Percentiles rank a stretch among this genome's conserved stretches.
Evolutionary conservation across 1,284 basidiomycete species (phyloP).

Genomic region (Erythrobasidium hasegawianum): DNA sequence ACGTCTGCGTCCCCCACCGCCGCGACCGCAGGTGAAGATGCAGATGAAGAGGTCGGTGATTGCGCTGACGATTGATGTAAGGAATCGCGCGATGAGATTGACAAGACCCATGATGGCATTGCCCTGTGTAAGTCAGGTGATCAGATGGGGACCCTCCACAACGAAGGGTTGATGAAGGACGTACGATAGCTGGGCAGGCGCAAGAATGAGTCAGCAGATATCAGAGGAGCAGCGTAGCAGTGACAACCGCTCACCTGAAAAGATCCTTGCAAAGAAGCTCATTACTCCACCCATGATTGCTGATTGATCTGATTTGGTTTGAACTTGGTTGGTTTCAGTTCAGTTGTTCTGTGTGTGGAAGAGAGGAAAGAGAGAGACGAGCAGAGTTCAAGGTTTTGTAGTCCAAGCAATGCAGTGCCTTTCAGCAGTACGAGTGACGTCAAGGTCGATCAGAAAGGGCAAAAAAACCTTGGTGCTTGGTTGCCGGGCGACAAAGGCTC

Average conservation of each 20-base stretch:
- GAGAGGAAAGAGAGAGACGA: background rate
- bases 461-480: too few relatives aligned
- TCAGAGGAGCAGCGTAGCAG: too few relatives aligned
- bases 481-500: too few relatives aligned
- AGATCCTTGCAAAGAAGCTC: background rate
- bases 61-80: slow-evolving; percentile 30
- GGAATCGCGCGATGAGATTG: slow-evolving; percentile 26
- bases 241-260: too few relatives aligned
- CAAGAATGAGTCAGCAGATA: too few relatives aligned
- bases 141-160: too few relatives aligned
- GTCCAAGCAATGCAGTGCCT: too few relatives aligned
- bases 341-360: background rate
- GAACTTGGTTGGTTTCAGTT: background rate
- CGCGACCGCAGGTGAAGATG: slow-evolving; percentile 25
- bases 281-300: background rate
- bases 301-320: background rate
- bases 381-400: too few relatives aligned
- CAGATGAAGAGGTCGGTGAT: slow-evolving; percentile 26
- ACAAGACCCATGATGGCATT: slow-evolving; percentile 33
- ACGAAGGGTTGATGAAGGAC: too few relatives aligned
- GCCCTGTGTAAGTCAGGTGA: too few relatives aligned
- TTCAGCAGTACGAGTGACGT: too few relatives aligned
- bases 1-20: slow-evolving; percentile 6
- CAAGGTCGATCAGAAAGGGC: too few relatives aligned
- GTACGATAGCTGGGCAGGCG: background rate